Conservation (phyloP, 192 early-diverging fungal genomes). For the Jimgerdemannia lactiflua region DNA sequence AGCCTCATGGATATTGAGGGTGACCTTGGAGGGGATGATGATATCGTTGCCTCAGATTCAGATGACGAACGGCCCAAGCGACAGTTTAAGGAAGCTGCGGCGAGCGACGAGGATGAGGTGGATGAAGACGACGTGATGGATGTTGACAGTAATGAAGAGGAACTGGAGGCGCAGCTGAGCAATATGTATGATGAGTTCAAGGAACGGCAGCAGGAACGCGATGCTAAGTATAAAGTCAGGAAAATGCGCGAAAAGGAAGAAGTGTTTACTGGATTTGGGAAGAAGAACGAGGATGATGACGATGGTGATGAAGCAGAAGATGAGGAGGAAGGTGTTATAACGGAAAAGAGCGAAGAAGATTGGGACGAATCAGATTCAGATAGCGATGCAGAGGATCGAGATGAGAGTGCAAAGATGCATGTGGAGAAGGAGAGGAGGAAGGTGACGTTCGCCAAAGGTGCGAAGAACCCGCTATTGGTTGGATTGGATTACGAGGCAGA, state of each 20-base stretch:
- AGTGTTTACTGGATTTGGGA: constrained; percentile 64
- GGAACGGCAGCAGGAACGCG: constrained; percentile 67
- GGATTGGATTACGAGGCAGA: constrained; percentile 55
- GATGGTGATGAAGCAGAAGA: constrained; percentile 37
- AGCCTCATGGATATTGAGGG: constrained; percentile 2
- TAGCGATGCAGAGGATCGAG: constrained; percentile 16
- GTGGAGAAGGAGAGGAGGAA: constrained; percentile 25
- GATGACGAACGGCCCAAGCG: constrained; percentile 26
- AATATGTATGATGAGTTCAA: constrained; percentile 69
- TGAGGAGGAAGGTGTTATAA: constrained; percentile 8
- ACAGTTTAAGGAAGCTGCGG: constrained; percentile 20
- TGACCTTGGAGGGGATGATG: neutral
- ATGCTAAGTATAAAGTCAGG: constrained; percentile 74
- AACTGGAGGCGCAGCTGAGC: constrained; percentile 44
- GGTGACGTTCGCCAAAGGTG: constrained; percentile 36
- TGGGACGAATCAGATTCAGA: constrained; percentile 28
- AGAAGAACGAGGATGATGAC: constrained; percentile 49
- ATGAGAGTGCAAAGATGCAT: constrained; percentile 4
- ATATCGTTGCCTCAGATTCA: constrained; percentile 36
- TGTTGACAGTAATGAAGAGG: constrained; percentile 10
- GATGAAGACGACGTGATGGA: constrained; percentile 72
- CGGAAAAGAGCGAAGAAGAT: constrained; percentile 34
- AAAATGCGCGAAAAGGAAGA: constrained; percentile 65
- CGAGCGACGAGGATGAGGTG: constrained; percentile 47
- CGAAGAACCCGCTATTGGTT: constrained; percentile 45